phyloP scores from a whole-genome alignment of 129 eudicot genomes.

The Escallonia rubra region DNA sequence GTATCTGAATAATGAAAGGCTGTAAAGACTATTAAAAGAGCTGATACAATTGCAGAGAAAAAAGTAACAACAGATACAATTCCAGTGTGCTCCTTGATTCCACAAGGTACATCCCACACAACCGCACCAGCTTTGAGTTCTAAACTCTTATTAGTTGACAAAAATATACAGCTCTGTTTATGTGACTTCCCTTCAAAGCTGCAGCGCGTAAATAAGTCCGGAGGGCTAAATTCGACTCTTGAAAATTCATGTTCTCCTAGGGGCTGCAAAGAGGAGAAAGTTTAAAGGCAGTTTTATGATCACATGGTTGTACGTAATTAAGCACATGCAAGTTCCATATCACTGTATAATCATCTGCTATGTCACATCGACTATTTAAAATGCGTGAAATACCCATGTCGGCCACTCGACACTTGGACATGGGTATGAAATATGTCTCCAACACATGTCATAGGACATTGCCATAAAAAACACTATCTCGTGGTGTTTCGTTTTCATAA shows the following conservation, averaged over 20 bases:
- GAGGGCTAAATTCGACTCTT: conserved; percentile 53
- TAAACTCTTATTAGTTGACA: conserved; percentile 18
- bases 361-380: too few relatives aligned
- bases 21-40: conserved; percentile 46
- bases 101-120: conserved; percentile 83
- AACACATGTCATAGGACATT: too few relatives aligned
- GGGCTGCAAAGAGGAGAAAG: conserved; percentile 42
- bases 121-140: conserved; percentile 9
- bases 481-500: too few relatives aligned
- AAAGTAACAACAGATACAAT: conserved; percentile 67
- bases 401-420: too few relatives aligned
- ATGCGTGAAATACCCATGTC: too few relatives aligned
- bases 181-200: conserved; percentile 19
- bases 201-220: conserved; percentile 55
- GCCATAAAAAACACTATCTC: too few relatives aligned
- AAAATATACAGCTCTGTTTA: conserved; percentile 29
- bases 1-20: conserved; percentile 36
- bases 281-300: not conserved
- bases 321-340: too few relatives aligned
- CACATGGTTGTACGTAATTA: too few relatives aligned
- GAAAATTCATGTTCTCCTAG: conserved; percentile 56
- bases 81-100: conserved; percentile 52
- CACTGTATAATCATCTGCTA: too few relatives aligned
- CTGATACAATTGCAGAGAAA: conserved; percentile 55
- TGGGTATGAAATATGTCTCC: too few relatives aligned